Evolutionary conservation across 2,329 filamentous ascomycete species (phyloP).

Genomic region (Drechslerella stenobrocha): DNA sequence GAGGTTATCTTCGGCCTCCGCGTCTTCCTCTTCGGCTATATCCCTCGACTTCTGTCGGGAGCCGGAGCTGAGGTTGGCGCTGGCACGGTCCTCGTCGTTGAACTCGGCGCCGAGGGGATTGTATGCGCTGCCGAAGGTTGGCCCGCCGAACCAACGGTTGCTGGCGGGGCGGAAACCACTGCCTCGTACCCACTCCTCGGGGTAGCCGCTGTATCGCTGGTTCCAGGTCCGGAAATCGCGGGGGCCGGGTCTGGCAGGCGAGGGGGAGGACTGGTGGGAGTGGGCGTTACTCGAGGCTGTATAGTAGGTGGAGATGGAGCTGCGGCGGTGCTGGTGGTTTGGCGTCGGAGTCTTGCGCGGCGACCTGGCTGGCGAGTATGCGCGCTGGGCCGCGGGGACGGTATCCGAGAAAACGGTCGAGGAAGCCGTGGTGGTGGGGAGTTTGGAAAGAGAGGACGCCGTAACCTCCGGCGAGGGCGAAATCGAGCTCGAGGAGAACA

Average conservation of each 20-base stretch:
- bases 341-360: slow-evolving; percentile 39
- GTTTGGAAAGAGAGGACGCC: slow-evolving; percentile 14
- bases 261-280: slow-evolving; percentile 38
- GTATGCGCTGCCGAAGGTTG: slow-evolving; percentile 30
- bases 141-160: slow-evolving; percentile 46
- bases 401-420: not conserved
- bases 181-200: slow-evolving; percentile 48
- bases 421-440: slow-evolving; percentile 1
- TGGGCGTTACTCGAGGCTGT: slow-evolving; percentile 46
- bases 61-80: slow-evolving; percentile 28
- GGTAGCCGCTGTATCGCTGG: slow-evolving; percentile 37
- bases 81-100: slow-evolving; percentile 9
- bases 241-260: slow-evolving; percentile 11
- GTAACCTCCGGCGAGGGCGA: slow-evolving; percentile 15
- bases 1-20: slow-evolving; percentile 31
- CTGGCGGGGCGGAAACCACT: slow-evolving; percentile 44
- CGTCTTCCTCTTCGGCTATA: slow-evolving; percentile 11
- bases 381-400: not conserved
- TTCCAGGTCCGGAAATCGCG: slow-evolving; percentile 41
- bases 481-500: slow-evolving; percentile 7
- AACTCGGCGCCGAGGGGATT: slow-evolving; percentile 17
- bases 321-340: slow-evolving; percentile 40
- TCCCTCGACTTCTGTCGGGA: not conserved
- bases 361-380: slow-evolving; percentile 10
- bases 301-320: slow-evolving; percentile 44